Conservation (phyloP, 2,329 filamentous ascomycete species). For the Aspergillus thermomutatus region DNA sequence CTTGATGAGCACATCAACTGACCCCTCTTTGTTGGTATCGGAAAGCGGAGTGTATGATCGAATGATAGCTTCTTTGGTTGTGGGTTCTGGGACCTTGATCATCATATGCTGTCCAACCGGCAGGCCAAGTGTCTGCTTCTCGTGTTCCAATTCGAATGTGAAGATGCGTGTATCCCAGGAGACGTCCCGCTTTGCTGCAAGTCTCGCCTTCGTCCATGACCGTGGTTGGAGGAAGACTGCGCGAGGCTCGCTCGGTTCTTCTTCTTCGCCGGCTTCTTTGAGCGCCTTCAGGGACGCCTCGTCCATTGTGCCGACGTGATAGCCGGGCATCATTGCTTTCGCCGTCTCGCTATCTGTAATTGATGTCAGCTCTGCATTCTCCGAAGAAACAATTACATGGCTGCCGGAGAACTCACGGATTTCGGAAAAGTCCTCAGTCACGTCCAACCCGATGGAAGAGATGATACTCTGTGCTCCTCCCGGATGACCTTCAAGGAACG, state of each 20-base stretch:
- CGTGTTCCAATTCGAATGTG: constrained; percentile 72
- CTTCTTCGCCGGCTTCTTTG: constrained; percentile 40
- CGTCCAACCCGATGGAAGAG: constrained; percentile 76
- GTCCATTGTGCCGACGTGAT: constrained; percentile 79
- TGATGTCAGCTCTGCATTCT: constrained; percentile 17
- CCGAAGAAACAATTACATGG: not conserved
- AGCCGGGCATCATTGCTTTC: constrained; percentile 81
- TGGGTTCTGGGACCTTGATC: constrained; percentile 73
- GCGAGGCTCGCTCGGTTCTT: constrained; percentile 46
- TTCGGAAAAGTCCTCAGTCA: constrained; percentile 83
- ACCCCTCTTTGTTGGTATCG: constrained; percentile 57
- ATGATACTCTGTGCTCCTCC: constrained; percentile 83
- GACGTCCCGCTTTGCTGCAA: constrained; percentile 65
- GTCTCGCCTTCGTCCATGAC: constrained; percentile 68
- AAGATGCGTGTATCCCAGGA: constrained; percentile 81
- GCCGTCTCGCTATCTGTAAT: constrained; percentile 84
- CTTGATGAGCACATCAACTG: constrained; percentile 75
- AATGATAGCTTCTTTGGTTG: constrained; percentile 67
- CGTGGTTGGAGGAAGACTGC: constrained; percentile 68
- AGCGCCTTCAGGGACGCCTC: constrained; percentile 56
- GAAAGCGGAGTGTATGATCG: constrained; percentile 85
- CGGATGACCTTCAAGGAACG: constrained; percentile 76
- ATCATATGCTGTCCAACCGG: constrained; percentile 85
- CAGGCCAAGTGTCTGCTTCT: constrained; percentile 67
- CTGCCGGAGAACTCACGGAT: constrained; percentile 65